phyloP scores from a whole-genome alignment of 2,329 filamentous ascomycete genomes.

The Penicillium brevicompactum region DNA sequence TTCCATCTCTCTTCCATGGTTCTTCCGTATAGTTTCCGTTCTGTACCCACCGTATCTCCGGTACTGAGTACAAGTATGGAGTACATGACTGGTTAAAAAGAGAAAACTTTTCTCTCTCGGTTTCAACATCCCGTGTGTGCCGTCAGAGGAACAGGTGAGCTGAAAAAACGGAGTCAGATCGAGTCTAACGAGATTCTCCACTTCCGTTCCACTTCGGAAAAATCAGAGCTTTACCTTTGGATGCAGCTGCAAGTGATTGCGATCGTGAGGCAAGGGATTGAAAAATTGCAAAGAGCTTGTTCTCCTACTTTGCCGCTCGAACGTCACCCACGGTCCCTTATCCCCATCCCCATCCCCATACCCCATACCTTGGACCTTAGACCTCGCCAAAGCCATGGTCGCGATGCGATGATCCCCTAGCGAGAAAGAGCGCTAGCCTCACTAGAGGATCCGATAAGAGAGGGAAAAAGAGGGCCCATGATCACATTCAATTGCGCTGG shows the following conservation, averaged over 20 bases:
- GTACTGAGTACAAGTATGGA: too few relatives aligned
- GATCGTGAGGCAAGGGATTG: conserved; percentile 15
- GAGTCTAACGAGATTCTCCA: conserved; percentile 33
- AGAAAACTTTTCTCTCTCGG: neutral
- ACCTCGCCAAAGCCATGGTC: neutral
- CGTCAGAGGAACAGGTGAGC: conserved; percentile 17
- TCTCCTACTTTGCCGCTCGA: conserved; percentile 1
- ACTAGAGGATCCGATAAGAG: neutral
- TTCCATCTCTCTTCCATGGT: conserved; percentile 26
- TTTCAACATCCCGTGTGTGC: conserved; percentile 25
- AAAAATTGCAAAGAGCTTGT: conserved; percentile 5
- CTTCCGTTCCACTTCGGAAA: conserved; percentile 36
- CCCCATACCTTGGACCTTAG: neutral
- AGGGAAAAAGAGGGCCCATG: neutral
- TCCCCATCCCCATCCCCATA: neutral
- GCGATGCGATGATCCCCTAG: neutral
- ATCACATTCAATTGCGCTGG: neutral
- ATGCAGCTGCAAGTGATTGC: conserved; percentile 26
- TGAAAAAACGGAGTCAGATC: conserved; percentile 33
- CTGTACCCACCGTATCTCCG: conserved; percentile 16
- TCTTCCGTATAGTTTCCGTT: conserved; percentile 11
- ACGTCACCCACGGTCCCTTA: conserved; percentile 5
- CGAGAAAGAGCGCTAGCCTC: neutral
- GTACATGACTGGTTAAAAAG: too few relatives aligned
- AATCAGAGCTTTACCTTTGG: conserved; percentile 28